phyloP scores from a whole-genome alignment of 495 filamentous ascomycete genomes.

The Pseudoneurospora amorphoporcata region DNA sequence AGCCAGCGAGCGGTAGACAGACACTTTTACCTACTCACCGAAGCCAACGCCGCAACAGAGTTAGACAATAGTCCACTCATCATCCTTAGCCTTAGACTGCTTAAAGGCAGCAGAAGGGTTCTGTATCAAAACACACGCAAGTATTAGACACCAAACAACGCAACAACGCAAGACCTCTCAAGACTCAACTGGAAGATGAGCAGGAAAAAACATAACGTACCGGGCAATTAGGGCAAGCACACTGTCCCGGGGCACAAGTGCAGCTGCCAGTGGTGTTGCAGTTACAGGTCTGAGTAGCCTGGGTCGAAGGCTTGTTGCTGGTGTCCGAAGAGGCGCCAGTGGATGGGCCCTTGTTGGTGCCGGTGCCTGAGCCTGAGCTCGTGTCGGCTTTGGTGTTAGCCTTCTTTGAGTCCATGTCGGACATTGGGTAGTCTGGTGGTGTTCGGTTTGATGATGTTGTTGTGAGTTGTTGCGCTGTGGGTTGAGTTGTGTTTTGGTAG shows the following conservation, averaged over 20 bases:
- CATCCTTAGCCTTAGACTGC: neutral
- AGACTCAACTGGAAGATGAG: neutral
- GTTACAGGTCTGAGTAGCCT: neutral
- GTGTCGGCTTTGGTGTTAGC: neutral
- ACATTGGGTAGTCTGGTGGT: neutral
- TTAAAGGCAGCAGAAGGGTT: neutral
- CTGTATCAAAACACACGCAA: neutral
- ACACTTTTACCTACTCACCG: neutral
- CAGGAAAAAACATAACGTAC: neutral
- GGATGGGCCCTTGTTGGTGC: neutral
- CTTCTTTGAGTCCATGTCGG: neutral
- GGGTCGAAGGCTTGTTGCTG: neutral
- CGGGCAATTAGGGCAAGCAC: slow-evolving; percentile 16
- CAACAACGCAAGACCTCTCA: slow-evolving; percentile 1
- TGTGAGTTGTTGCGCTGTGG: neutral
- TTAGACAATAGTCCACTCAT: neutral
- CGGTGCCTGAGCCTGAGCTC: neutral
- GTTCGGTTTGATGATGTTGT: neutral
- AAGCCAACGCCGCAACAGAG: neutral
- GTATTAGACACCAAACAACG: neutral
- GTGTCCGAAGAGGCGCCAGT: neutral
- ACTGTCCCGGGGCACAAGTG: slow-evolving; percentile 13
- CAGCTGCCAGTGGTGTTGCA: slow-evolving; percentile 9
- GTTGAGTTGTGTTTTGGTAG: neutral
- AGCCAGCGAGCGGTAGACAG: no score